A percentile compares a stretch with the other conserved stretches of the same genome.
Conservation (phyloP, 441 rosid species). For the Biscutella laevigata region DNA sequence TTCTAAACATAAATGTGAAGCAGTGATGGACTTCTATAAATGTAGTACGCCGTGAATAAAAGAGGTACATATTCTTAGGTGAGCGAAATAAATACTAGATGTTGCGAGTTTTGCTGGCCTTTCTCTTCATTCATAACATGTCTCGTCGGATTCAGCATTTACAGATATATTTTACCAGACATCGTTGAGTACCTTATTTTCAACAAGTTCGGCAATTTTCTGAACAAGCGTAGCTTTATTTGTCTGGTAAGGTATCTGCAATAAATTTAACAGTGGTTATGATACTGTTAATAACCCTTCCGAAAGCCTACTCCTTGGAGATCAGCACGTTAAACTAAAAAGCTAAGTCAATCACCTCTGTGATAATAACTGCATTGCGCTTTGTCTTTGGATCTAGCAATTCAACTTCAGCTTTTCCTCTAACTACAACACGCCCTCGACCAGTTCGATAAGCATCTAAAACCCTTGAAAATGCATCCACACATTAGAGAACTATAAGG, state of each 20-base stretch:
- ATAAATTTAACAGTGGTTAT: slow-evolving; percentile 5
- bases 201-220: slow-evolving; percentile 97
- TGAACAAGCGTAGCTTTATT: slow-evolving; percentile 87
- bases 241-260: slow-evolving; percentile 89
- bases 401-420: slow-evolving; percentile 84
- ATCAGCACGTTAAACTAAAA: not conserved
- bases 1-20: not conserved
- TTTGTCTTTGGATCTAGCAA: slow-evolving; percentile 76
- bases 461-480: slow-evolving; percentile 42
- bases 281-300: slow-evolving; percentile 6
- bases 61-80: not conserved
- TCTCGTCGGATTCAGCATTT: not conserved
- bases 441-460: slow-evolving; percentile 95
- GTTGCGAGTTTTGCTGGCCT: not conserved
- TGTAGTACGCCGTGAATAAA: not conserved
- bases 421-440: slow-evolving; percentile 65
- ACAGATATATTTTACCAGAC: slow-evolving; percentile 1
- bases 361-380: slow-evolving; percentile 66
- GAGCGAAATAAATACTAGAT: not conserved
- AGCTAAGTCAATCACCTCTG: slow-evolving; percentile 53
- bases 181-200: slow-evolving; percentile 57
- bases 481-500: slow-evolving; percentile 14
- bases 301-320: slow-evolving; percentile 13
- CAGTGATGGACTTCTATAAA: not conserved
- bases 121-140: not conserved